These are phyloP conservation scores for Aspergillus fumigatiaffinis DNA, from an alignment of 2,329 filamentous ascomycete species.

Conservation along the genomic window DNA sequence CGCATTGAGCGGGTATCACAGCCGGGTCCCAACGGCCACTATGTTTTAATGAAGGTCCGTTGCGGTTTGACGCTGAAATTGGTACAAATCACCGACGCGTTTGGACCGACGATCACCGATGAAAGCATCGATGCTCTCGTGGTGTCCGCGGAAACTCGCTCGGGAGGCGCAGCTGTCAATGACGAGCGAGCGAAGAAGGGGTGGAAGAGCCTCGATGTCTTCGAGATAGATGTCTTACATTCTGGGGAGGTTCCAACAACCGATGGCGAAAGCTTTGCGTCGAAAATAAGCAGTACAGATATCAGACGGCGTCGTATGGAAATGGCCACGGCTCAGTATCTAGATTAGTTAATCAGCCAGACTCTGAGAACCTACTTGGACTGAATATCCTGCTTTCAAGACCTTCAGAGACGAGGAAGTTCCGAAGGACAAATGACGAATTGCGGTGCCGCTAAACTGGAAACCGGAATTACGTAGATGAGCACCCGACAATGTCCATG, in stretches of 20 bases:
- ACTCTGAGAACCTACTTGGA: slow-evolving; percentile 1
- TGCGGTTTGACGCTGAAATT: slow-evolving; percentile 67
- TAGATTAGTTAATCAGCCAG: slow-evolving; percentile 4
- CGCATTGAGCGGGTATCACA: slow-evolving; percentile 30
- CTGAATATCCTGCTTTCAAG: background rate
- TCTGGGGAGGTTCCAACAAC: slow-evolving; percentile 53
- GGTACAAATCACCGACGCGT: slow-evolving; percentile 81
- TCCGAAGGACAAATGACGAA: background rate
- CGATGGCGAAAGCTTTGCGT: slow-evolving; percentile 61
- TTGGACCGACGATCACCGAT: slow-evolving; percentile 84
- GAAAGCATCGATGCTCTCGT: slow-evolving; percentile 74
- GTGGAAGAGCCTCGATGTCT: slow-evolving; percentile 72
- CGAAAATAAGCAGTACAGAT: slow-evolving; percentile 88
- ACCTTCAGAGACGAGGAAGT: background rate
- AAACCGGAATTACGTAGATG: background rate
- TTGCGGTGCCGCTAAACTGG: background rate
- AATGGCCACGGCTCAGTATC: slow-evolving; percentile 28
- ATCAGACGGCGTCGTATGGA: slow-evolving; percentile 58
- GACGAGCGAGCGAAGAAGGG: slow-evolving; percentile 70
- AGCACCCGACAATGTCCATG: background rate
- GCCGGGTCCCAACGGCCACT: slow-evolving; percentile 38
- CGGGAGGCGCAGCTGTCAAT: slow-evolving; percentile 82
- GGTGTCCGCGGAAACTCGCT: slow-evolving; percentile 81
- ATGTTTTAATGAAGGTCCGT: slow-evolving; percentile 48
- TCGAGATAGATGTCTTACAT: slow-evolving; percentile 86